Evolutionary conservation across 108 stramenopile species (phyloP), one percentile per base, ranked within the genome.

Genomic region (Nannochloropsis salina): DNA sequence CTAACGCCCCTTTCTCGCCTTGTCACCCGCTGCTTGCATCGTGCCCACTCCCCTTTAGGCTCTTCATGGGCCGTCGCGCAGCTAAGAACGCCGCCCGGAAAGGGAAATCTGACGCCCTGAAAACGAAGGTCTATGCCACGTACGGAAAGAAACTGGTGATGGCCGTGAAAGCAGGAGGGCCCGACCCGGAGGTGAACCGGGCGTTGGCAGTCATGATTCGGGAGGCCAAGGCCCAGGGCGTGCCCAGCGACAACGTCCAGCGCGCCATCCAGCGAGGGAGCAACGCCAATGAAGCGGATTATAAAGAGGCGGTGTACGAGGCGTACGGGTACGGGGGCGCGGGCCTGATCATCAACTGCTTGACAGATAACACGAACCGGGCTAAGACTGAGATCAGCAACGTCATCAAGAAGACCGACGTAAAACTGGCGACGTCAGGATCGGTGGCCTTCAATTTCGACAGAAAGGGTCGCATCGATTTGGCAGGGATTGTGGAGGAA

Each of bases 281-380:
- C 61, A 74, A n/a, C 6, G 90, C 88, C 43, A 80, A 83, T 20
- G 86, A 85, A 42, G 90, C 86, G 1, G 90, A 90, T 80, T 90
- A 80, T 87, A 90, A 90, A 44, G 90, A 90, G 84, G 44, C 84
- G 4, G 74, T 87, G 11, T 90, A 88, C 80, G 90, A 90, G 84
- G 89, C 89, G 47, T 90, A 90, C 82, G 90, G 90, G 9, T 80
- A 90, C 85, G 90, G 90, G 21, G 90, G 90, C 2, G 86, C 85
- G 81, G 90, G 89, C 84, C 42, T 90, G 43, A 82, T 90, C 31
- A 45, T 90, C 84, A 90, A 85, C 15, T 87, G 84, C 21, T 84
- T 90, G 20, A 90, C 89, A 10, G 90, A 90, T 84, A 90, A 90
- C 42, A 81, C 85, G 21, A 90, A 90, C 85, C 84, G 90, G 31